Evolutionary conservation across 73 alveolate species (phyloP).

Genomic region (Paramecium pentaurelia): DNA sequence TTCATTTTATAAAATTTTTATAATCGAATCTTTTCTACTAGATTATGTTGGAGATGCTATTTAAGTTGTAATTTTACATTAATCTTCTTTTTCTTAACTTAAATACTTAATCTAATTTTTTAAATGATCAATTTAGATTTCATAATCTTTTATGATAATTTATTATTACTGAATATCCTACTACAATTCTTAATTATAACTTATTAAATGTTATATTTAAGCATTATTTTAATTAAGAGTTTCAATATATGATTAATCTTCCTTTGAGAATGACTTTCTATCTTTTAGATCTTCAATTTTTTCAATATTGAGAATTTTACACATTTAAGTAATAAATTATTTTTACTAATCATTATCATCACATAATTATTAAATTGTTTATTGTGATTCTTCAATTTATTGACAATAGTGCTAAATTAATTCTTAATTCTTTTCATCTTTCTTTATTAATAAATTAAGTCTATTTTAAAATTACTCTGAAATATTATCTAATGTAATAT

Average conservation of each 20-base stretch:
- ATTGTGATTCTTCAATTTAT: neutral
- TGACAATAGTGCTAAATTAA: neutral
- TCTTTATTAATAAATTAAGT: neutral
- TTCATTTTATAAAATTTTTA: neutral
- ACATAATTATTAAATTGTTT: neutral
- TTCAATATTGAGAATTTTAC: neutral
- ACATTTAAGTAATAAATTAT: neutral
- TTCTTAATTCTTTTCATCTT: neutral
- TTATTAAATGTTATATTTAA: neutral
- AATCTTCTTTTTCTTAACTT: neutral
- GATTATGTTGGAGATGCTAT: neutral
- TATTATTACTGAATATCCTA: neutral
- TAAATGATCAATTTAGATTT: neutral
- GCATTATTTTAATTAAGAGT: neutral
- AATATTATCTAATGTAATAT: neutral
- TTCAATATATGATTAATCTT: neutral
- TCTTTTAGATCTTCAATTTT: neutral
- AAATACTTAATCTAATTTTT: neutral
- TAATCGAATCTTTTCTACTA: neutral
- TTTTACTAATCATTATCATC: neutral
- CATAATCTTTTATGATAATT: neutral
- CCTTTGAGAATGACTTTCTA: neutral
- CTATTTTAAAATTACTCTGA: neutral
- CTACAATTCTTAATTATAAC: neutral
- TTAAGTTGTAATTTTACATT: neutral